Evolutionary conservation across 2,329 filamentous ascomycete genomes (phyloP).

Genomic region (Davidsoniella neocaledoniae): DNA sequence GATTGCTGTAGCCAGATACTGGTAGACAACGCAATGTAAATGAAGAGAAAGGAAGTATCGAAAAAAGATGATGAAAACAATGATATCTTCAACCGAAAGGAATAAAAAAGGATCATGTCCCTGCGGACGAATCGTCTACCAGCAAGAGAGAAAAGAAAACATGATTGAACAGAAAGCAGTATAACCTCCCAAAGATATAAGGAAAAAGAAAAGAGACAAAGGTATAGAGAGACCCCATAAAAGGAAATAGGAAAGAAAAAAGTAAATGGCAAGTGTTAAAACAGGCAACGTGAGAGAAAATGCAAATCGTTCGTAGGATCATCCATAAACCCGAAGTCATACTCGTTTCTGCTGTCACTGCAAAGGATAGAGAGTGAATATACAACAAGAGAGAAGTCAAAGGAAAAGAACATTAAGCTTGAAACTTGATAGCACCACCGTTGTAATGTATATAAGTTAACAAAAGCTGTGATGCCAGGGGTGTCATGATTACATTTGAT

Average conservation of each 20-base stretch:
- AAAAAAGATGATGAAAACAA: neutral
- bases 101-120: conserved; percentile 2
- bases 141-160: conserved; percentile 4
- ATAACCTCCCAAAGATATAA: conserved; percentile 4
- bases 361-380: conserved; percentile 1
- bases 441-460: too few relatives aligned
- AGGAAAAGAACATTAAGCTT: neutral
- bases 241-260: conserved; percentile 1
- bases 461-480: too few relatives aligned
- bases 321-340: neutral
- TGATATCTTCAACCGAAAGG: neutral
- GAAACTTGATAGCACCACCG: too few relatives aligned
- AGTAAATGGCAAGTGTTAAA: neutral
- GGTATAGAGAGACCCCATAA: neutral
- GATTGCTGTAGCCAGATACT: too few relatives aligned
- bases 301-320: neutral
- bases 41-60: too few relatives aligned
- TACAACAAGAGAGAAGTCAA: neutral
- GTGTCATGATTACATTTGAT: conserved; percentile 4
- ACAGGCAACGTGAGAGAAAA: neutral
- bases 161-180: conserved; percentile 1
- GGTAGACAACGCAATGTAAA: too few relatives aligned
- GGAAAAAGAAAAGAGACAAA: neutral
- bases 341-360: too few relatives aligned
- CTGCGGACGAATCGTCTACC: conserved; percentile 12